A percentile compares a stretch with the other conserved stretches of the same genome.
phyloP scores from a whole-genome alignment of 805 yeast species.

The Teunomyces lycoperdinae region DNA sequence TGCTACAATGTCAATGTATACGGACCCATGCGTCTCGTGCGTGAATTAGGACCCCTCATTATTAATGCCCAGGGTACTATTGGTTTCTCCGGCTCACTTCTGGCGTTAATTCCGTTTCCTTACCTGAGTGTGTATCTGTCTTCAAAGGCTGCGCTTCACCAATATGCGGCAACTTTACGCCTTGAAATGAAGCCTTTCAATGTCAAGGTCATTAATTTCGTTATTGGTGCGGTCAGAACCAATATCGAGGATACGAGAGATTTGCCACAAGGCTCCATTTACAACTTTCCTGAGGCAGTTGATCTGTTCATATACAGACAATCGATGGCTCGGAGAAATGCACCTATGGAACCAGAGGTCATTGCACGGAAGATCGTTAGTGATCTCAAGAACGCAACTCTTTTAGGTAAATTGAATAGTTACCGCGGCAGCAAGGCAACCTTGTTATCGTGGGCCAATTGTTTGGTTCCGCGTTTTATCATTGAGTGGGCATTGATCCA shows the following conservation, averaged over 20 bases:
- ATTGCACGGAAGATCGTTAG: slow-evolving; percentile 57
- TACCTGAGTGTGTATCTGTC: slow-evolving; percentile 66
- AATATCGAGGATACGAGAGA: slow-evolving; percentile 66
- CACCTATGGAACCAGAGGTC: slow-evolving; percentile 57
- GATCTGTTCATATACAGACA: slow-evolving; percentile 50
- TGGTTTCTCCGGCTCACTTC: slow-evolving; percentile 71
- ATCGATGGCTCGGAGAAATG: slow-evolving; percentile 55
- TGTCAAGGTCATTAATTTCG: slow-evolving; percentile 63
- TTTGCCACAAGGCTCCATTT: slow-evolving; percentile 55
- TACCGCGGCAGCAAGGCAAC: slow-evolving; percentile 55
- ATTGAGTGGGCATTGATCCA: slow-evolving; percentile 38
- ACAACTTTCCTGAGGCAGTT: slow-evolving; percentile 48
- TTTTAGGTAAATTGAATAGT: slow-evolving; percentile 44
- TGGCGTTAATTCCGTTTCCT: slow-evolving; percentile 68
- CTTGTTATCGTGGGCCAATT: slow-evolving; percentile 16
- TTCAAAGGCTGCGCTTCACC: slow-evolving; percentile 74
- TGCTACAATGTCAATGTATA: slow-evolving; percentile 66
- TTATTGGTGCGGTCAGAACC: slow-evolving; percentile 77
- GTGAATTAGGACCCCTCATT: slow-evolving; percentile 54
- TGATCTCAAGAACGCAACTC: slow-evolving; percentile 40
- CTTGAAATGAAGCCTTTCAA: slow-evolving; percentile 70
- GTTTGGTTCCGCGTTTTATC: slow-evolving; percentile 46
- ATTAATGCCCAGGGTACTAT: slow-evolving; percentile 68
- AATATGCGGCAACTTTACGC: slow-evolving; percentile 60
- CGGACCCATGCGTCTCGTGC: slow-evolving; percentile 63